Percentiles rank a stretch among this genome's conserved stretches.
Evolutionary conservation across 768 basidiomycete species (phyloP).

Genomic region (Agrocybe praecox): DNA sequence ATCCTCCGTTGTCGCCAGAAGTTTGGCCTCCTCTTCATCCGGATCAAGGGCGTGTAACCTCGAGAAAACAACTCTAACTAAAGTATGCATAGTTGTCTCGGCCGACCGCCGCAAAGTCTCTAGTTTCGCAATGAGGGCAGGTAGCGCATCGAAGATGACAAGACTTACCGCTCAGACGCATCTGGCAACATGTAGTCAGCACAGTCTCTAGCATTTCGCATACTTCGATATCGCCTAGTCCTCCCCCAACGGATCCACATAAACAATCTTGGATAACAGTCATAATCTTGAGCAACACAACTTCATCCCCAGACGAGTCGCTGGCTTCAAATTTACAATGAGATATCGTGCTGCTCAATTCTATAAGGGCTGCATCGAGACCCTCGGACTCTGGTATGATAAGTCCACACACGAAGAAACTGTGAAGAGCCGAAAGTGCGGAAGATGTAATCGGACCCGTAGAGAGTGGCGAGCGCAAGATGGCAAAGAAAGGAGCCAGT

Average conservation of each 20-base stretch:
- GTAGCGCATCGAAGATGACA: slow-evolving; percentile 5
- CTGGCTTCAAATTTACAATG: slow-evolving; percentile 98
- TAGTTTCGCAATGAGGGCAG: slow-evolving; percentile 30
- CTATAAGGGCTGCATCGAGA: slow-evolving; percentile 70
- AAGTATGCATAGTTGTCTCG: slow-evolving; percentile 85
- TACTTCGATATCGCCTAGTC: slow-evolving; percentile 89
- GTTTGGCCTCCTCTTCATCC: slow-evolving; percentile 65
- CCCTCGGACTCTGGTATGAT: slow-evolving; percentile 58
- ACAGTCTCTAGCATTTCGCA: slow-evolving; percentile 99
- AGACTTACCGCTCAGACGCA: slow-evolving; percentile 87
- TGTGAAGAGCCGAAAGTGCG: slow-evolving; percentile 85
- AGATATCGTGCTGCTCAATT: slow-evolving; percentile 87
- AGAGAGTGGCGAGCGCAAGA: slow-evolving; percentile 91
- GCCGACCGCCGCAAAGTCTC: slow-evolving; percentile 88
- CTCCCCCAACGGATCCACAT: slow-evolving; percentile 65
- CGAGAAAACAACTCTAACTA: slow-evolving; percentile 82
- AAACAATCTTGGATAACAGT: slow-evolving; percentile 86
- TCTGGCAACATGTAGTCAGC: slow-evolving; percentile 94
- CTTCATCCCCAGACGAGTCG: slow-evolving; percentile 97
- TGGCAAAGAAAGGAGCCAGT: slow-evolving; percentile 87
- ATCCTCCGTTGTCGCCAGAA: slow-evolving; percentile 52
- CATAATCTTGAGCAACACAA: slow-evolving; percentile 91
- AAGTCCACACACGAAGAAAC: slow-evolving; percentile 80
- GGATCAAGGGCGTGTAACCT: slow-evolving; percentile 73
- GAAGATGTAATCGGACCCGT: slow-evolving; percentile 98